Conservation (phyloP, 139 green algal species). For the Picochlorum sp. region DNA sequence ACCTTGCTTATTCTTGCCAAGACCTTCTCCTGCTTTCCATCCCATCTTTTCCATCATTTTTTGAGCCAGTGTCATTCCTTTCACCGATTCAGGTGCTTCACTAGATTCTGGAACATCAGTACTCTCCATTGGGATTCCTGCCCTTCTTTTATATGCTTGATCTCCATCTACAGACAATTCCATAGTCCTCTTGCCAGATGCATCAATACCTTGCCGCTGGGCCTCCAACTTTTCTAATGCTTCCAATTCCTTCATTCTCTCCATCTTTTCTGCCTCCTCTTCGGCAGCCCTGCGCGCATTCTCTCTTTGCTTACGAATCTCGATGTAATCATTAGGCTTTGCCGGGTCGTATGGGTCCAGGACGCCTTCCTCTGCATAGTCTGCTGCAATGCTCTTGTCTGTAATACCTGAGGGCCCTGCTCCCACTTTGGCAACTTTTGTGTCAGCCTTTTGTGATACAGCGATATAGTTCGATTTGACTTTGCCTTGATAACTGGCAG, state of each 20-base stretch:
- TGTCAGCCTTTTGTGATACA: background rate
- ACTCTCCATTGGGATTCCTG: background rate
- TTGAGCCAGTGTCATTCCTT: constrained; percentile 42
- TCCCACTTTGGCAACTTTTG: background rate
- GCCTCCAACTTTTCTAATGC: constrained; percentile 25
- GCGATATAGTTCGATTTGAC: background rate
- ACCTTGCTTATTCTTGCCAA: constrained; percentile 65
- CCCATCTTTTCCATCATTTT: constrained; percentile 95
- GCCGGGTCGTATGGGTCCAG: constrained; percentile 82
- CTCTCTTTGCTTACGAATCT: constrained; percentile 27
- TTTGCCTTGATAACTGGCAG: background rate
- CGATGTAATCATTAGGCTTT: constrained; percentile 85
- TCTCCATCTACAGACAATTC: constrained; percentile 37
- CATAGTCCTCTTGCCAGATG: constrained; percentile 14
- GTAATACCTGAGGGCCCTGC: background rate
- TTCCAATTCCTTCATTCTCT: constrained; percentile 33
- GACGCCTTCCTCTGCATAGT: background rate
- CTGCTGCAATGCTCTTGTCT: background rate
- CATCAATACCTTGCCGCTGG: background rate
- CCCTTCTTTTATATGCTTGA: constrained; percentile 33
- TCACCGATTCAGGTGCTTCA: constrained; percentile 2
- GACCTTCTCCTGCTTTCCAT: constrained; percentile 78
- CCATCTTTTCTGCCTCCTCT: constrained; percentile 51
- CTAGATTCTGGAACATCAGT: background rate
- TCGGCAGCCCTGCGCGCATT: constrained; percentile 48